These are phyloP conservation scores for Hypocreales sp. DNA, from an alignment of 2,329 filamentous ascomycete species.

Conservation along the genomic window DNA sequence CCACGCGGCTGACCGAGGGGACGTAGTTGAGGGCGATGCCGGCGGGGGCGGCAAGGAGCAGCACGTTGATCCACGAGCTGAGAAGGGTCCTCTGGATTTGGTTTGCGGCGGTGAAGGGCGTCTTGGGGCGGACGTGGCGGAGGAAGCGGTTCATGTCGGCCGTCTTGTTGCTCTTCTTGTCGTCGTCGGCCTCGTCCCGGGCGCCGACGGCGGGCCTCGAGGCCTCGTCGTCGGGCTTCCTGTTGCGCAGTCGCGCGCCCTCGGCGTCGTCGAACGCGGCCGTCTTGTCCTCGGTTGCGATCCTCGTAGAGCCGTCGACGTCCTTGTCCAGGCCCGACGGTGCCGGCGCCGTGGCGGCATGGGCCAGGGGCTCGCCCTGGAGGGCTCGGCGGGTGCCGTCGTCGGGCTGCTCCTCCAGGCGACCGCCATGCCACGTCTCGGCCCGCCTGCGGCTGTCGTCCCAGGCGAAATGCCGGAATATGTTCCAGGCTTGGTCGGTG, in stretches of 20 bases:
- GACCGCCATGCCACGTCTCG: constrained; percentile 18
- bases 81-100: constrained; percentile 63
- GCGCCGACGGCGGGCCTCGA: constrained; percentile 4
- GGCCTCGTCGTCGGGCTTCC: constrained; percentile 12
- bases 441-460: constrained; percentile 10
- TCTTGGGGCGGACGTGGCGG: constrained; percentile 30
- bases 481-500: constrained; percentile 24
- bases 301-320: constrained; percentile 8
- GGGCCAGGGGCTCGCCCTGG: constrained; percentile 17
- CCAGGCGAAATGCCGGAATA: constrained; percentile 27
- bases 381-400: constrained; percentile 4
- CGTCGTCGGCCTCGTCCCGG: constrained; percentile 10
- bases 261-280: constrained; percentile 9
- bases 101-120: constrained; percentile 42
- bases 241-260: constrained; percentile 13
- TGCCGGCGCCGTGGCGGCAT: constrained; percentile 17
- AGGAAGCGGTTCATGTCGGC: constrained; percentile 22
- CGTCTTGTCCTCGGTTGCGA: constrained; percentile 6
- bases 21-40: constrained; percentile 64
- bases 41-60: constrained; percentile 62
- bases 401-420: constrained; percentile 15
- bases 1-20: constrained; percentile 35
- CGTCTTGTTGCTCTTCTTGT: constrained; percentile 12
- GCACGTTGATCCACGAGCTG: constrained; percentile 73
- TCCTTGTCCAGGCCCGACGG: constrained; percentile 5